phyloP scores from a whole-genome alignment of 331 rosid genomes.

The Malus hybrid region DNA sequence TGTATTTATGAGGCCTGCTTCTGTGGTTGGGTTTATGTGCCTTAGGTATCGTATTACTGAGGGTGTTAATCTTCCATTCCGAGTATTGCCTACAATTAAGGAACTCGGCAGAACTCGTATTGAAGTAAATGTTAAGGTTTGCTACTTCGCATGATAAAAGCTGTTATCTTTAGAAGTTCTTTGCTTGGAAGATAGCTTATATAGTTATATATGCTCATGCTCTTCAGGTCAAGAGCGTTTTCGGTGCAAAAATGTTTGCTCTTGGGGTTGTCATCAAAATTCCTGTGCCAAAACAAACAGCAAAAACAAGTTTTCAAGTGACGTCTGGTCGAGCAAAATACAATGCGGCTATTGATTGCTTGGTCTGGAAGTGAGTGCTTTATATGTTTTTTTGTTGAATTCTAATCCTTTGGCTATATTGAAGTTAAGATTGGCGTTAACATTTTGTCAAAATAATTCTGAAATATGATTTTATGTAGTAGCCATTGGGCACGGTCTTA shows the following conservation, averaged over 20 bases:
- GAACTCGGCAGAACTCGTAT: constrained; percentile 94
- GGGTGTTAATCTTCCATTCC: constrained; percentile 98
- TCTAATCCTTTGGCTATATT: neutral
- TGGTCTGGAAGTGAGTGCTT: constrained; percentile 93
- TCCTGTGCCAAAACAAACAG: constrained; percentile 99
- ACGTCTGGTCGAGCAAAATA: constrained; percentile 95
- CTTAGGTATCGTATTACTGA: constrained; percentile 94
- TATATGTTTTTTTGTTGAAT: constrained; percentile 5
- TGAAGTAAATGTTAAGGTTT: constrained; percentile 99
- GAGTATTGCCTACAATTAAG: constrained; percentile 94
- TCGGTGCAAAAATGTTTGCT: constrained; percentile 93
- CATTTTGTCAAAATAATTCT: neutral
- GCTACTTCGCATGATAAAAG: constrained; percentile 26
- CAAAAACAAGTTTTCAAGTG: constrained; percentile 92
- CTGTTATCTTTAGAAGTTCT: neutral
- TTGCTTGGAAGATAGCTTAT: neutral
- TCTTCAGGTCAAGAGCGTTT: constrained; percentile 92
- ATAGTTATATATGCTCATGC: neutral
- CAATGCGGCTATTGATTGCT: constrained; percentile 88
- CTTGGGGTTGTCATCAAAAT: constrained; percentile 96
- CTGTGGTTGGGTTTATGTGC: neutral
- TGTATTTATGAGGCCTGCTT: neutral
- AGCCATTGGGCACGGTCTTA: neutral
- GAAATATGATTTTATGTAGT: neutral
- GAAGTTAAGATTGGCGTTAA: neutral